Conservation (phyloP, 352 stramenopile genomes). For the Phytophthora melonis region DNA sequence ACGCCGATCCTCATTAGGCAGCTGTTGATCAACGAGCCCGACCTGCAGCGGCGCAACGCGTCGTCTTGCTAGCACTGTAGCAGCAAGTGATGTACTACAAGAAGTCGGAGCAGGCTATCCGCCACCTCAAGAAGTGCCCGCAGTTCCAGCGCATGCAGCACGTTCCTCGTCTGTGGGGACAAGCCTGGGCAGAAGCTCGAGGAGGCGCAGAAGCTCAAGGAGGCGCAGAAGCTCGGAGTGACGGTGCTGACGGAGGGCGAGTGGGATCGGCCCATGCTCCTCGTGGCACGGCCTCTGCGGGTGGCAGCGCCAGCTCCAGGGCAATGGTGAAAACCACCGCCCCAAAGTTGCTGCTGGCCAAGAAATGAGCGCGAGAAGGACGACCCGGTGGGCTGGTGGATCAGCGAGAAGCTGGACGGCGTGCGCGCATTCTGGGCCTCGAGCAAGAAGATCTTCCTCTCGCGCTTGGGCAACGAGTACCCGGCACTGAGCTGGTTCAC, state of each 20-base stretch:
- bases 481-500: conserved; percentile 71
- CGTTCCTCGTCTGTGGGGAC: conserved; percentile 59
- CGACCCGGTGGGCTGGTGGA: conserved; percentile 68
- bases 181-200: conserved; percentile 56
- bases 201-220: no score
- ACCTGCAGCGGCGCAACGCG: conserved; percentile 80
- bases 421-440: conserved; percentile 75
- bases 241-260: conserved; percentile 50
- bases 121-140: conserved; percentile 83
- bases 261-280: conserved; percentile 46
- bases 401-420: conserved; percentile 84
- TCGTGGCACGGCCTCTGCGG: conserved; percentile 13
- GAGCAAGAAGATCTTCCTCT: conserved; percentile 61
- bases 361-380: conserved; percentile 78
- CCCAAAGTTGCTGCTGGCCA: conserved; percentile 63
- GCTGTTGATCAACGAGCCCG: conserved; percentile 82
- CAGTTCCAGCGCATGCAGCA: conserved; percentile 78
- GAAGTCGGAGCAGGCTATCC: conserved; percentile 88
- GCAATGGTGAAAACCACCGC: conserved; percentile 44
- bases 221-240: conserved; percentile 53
- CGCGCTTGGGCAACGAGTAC: conserved; percentile 71
- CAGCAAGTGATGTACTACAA: conserved; percentile 90
- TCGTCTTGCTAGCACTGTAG: conserved; percentile 86
- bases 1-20: conserved; percentile 80
- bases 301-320: conserved; percentile 14